Evolutionary conservation across 371 early-diverging fungal genomes (phyloP).

Genomic region (Neoconidiobolus thromboides): DNA sequence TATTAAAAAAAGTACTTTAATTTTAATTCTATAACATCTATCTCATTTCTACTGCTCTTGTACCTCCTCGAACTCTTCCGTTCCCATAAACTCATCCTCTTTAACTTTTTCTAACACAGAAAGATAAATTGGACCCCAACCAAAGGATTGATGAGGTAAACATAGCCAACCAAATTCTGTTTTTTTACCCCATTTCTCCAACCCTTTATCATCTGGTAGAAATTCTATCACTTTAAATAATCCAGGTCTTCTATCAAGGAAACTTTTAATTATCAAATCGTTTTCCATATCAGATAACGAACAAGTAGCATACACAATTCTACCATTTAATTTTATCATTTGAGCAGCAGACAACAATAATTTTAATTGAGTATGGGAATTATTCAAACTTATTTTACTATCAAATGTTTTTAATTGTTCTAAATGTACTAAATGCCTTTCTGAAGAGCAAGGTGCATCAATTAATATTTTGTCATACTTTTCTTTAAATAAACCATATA

Average conservation of each 20-base stretch:
- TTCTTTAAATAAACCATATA: conserved; percentile 18
- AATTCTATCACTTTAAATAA: conserved; percentile 17
- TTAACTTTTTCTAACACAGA: conserved; percentile 14
- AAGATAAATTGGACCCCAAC: conserved; percentile 41
- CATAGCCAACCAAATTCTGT: conserved; percentile 37
- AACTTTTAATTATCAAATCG: conserved; percentile 36
- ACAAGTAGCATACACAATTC: conserved; percentile 53
- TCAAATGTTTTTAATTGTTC: conserved; percentile 19
- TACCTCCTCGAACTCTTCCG: too few relatives aligned
- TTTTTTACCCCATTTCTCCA: conserved; percentile 24
- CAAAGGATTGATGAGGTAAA: conserved; percentile 26
- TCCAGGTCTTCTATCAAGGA: conserved; percentile 15
- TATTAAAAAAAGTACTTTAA: too few relatives aligned
- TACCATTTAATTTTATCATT: conserved; percentile 31
- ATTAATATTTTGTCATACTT: conserved; percentile 41
- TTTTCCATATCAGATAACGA: conserved; percentile 45
- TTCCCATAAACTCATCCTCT: too few relatives aligned
- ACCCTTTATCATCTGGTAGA: conserved; percentile 5
- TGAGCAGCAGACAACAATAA: conserved; percentile 37
- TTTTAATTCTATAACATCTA: too few relatives aligned
- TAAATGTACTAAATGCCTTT: conserved; percentile 38
- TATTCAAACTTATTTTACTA: conserved; percentile 21
- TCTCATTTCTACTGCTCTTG: too few relatives aligned
- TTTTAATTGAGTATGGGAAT: conserved; percentile 28
- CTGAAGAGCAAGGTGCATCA: conserved; percentile 69